Evolutionary conservation across 805 yeast genomes (phyloP).

Genomic region (Priceomyces haplophilus): DNA sequence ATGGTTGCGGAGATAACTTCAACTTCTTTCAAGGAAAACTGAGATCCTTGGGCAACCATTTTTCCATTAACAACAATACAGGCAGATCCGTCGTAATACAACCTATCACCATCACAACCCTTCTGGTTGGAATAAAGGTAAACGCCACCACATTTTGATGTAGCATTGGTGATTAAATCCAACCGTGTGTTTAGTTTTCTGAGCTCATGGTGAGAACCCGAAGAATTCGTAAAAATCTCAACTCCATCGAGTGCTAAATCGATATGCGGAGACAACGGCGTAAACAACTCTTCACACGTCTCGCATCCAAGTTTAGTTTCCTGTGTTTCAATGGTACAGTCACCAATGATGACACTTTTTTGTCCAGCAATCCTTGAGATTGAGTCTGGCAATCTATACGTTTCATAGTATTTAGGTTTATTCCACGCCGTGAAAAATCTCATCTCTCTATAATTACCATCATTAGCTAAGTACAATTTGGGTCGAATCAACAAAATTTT

Average conservation of each 20-base stretch:
- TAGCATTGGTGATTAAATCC: conserved; percentile 84
- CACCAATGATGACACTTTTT: conserved; percentile 74
- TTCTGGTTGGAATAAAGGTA: conserved; percentile 91
- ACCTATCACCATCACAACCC: conserved; percentile 97
- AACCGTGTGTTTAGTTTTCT: conserved; percentile 84
- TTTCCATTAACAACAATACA: conserved; percentile 88
- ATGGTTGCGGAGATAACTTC: conserved; percentile 96
- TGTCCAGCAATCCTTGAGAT: conserved; percentile 70
- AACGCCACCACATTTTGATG: conserved; percentile 94
- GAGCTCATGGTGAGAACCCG: conserved; percentile 97
- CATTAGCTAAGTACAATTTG: conserved; percentile 89
- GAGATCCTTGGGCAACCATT: conserved; percentile 90
- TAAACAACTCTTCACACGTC: conserved; percentile 96
- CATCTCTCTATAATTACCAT: conserved; percentile 98
- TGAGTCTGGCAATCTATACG: conserved; percentile 64
- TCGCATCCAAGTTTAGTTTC: conserved; percentile 96
- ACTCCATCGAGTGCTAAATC: conserved; percentile 92
- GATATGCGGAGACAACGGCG: conserved; percentile 95
- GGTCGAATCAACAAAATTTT: conserved; percentile 85
- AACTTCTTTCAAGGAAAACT: conserved; percentile 85
- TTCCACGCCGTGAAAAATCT: conserved; percentile 95
- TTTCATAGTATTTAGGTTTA: conserved; percentile 72
- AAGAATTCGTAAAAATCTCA: conserved; percentile 93
- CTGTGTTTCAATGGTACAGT: conserved; percentile 76
- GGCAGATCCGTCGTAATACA: conserved; percentile 97